Evolutionary conservation across 306 rosid species (phyloP).

Genomic region (Malus sieversii): DNA sequence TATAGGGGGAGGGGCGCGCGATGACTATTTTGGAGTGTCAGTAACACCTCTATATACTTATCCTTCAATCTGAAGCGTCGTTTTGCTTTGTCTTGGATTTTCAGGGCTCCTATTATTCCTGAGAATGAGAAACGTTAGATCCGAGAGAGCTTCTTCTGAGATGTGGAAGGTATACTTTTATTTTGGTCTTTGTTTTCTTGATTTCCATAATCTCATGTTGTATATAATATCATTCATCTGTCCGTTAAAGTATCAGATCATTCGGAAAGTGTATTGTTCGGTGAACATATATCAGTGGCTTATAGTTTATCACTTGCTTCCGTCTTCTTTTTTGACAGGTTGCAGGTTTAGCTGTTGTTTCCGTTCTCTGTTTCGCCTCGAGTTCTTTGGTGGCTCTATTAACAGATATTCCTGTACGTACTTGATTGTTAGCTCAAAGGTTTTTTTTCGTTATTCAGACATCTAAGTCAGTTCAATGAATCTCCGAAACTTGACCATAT

Average conservation of each 20-base stretch:
- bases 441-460: slow-evolving; percentile 1
- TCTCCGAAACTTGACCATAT: slow-evolving; percentile 21
- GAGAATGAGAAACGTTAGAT: slow-evolving; percentile 85
- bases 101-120: slow-evolving; percentile 70
- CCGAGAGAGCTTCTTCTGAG: slow-evolving; percentile 83
- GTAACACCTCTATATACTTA: neutral
- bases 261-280: neutral
- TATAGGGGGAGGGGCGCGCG: neutral
- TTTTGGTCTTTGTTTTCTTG: neutral
- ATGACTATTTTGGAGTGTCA: neutral
- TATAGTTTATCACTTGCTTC: neutral
- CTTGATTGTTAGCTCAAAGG: slow-evolving; percentile 10
- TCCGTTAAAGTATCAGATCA: neutral
- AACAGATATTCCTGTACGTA: slow-evolving; percentile 73
- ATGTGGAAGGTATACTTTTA: slow-evolving; percentile 56
- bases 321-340: slow-evolving; percentile 43
- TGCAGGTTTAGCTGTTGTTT: slow-evolving; percentile 76
- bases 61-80: neutral
- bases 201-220: neutral
- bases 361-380: slow-evolving; percentile 73
- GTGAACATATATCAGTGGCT: neutral
- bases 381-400: slow-evolving; percentile 70
- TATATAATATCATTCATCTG: neutral
- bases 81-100: neutral
- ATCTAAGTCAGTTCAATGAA: slow-evolving; percentile 2